Evolutionary conservation across 495 filamentous ascomycete genomes (phyloP), one percentile per base, ranked within the genome.

Genomic region (Antarctomyces pellizariae): DNA sequence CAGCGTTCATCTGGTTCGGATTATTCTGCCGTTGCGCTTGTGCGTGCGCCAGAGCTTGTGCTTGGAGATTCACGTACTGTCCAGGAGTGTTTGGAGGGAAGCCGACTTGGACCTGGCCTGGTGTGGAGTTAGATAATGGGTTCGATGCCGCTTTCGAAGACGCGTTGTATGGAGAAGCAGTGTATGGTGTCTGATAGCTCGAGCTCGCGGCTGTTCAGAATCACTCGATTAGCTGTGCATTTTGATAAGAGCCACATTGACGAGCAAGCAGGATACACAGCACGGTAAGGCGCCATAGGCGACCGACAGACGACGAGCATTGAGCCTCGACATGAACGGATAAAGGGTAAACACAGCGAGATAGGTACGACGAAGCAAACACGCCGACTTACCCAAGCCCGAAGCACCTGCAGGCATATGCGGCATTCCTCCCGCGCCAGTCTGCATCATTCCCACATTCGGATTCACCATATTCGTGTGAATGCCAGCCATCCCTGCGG

Each of bases 151-250:
- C 19, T 7, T 22, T 7, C n/a, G 13, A 7, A 21, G 30, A n/a
- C 9, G 5, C 48, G 45, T 9, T 49, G 36, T 10, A 32, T 31
- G 20, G 39, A 43, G 5, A 28, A 34, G 16, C 41, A 7, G 58
- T 47, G 36, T 59, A 66, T 16, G 59, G 52, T 14, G 52, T 46
- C 39, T 62, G 61, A 35, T 57, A 66, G 27, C 36, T 29, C 30
- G 56, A 38, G 49, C 61, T 59, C 62, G 43, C 22, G 18, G 29
- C 15, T 16, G n/a, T n/a, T n/a, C n/a, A n/a, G 12, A 30, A 27
- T 17, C 13, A 41, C 14, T 15, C 16, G 28, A 30, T 43, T 25
- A 43, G 36, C 3, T 20, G 16, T 8, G 24, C 24, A 29, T 32
- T 33, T 36, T 32, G n/a, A 11, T 26, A 2, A 12, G 16, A 13